A percentile compares a stretch with the other conserved stretches of the same genome.
Conservation (phyloP, 225 moss, liverwort and hornwort species). For the Pleurozium schreberi region DNA sequence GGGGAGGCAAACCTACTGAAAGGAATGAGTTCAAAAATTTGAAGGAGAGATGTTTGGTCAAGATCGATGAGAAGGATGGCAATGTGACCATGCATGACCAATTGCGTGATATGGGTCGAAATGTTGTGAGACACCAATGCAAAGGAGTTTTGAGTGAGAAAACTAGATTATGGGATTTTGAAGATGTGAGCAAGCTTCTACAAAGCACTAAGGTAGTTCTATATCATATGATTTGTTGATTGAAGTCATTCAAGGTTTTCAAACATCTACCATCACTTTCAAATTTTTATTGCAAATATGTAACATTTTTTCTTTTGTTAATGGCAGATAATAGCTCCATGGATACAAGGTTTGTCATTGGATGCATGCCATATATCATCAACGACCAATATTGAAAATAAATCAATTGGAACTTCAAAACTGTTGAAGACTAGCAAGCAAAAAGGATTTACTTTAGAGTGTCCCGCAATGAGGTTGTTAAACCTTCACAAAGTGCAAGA, state of each 20-base stretch:
- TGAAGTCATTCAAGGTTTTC: background rate
- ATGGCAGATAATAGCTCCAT: background rate
- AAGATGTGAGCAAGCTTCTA: background rate
- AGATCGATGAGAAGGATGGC: background rate
- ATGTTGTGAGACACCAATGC: background rate
- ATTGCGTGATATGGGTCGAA: background rate
- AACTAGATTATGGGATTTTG: background rate
- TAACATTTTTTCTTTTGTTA: background rate
- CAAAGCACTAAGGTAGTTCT: background rate
- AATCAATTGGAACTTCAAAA: background rate
- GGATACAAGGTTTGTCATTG: background rate
- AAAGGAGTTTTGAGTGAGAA: background rate
- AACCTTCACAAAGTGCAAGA: background rate
- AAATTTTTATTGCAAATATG: background rate
- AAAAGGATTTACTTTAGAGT: background rate
- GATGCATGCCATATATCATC: background rate
- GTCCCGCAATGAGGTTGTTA: fast-evolving
- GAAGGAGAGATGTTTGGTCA: background rate
- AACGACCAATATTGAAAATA: fast-evolving
- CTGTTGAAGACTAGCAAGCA: fast-evolving
- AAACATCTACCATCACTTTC: background rate
- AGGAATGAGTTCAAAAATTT: background rate
- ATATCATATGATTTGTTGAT: background rate
- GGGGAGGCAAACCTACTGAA: background rate
- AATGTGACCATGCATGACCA: background rate